Evolutionary conservation across 2,329 filamentous ascomycete genomes (phyloP).

Genomic region (Ophiostoma sp.): DNA sequence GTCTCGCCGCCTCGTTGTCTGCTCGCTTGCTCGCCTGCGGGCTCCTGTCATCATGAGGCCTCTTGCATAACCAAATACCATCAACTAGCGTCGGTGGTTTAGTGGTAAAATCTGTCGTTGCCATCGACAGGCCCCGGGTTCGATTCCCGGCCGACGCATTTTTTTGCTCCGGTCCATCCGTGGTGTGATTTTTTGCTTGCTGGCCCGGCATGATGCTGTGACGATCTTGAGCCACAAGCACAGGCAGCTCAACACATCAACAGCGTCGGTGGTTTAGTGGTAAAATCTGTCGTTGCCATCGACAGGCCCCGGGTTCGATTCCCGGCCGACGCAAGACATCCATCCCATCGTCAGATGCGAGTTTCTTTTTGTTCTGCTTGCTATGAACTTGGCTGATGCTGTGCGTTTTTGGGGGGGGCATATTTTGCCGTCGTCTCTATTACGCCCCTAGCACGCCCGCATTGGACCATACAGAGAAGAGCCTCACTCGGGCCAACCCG

Average conservation of each 20-base stretch:
- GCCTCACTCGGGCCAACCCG: conserved; percentile 14
- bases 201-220: no score
- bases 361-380: neutral
- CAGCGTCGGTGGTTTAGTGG: conserved; percentile 14
- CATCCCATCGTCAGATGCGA: neutral
- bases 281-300: conserved; percentile 11
- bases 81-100: conserved; percentile 13
- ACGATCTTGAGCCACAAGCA: no score
- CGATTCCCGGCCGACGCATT: conserved; percentile 12
- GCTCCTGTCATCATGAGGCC: neutral
- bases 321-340: conserved; percentile 5
- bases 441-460: no score
- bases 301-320: conserved; percentile 14
- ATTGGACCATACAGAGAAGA: neutral
- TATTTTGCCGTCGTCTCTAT: neutral
- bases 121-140: conserved; percentile 13
- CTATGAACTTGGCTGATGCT: no score
- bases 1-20: neutral
- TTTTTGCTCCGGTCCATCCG: neutral
- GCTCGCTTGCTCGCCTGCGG: neutral
- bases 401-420: neutral
- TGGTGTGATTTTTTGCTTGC: no score
- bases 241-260: neutral
- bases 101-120: conserved; percentile 13
- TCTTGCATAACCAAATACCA: neutral